These are phyloP conservation scores for Stenocarpella maydis DNA, from an alignment of 2,329 filamentous ascomycete species.

Conservation along the genomic window DNA sequence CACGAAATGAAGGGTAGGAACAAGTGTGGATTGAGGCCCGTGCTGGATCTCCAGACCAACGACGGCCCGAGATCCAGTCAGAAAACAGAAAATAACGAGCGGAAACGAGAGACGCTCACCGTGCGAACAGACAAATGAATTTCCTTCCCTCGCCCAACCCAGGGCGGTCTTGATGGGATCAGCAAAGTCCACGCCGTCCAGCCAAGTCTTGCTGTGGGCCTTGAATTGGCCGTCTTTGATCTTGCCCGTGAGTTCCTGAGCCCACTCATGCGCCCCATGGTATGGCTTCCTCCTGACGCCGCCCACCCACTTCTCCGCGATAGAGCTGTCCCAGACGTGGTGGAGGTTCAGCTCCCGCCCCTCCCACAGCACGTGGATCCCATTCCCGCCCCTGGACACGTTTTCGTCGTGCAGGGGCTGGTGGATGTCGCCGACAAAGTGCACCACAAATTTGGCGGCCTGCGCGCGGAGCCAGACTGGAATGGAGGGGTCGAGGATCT, in stretches of 20 bases:
- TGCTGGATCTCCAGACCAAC: background rate
- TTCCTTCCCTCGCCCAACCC: constrained; percentile 70
- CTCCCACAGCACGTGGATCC: constrained; percentile 70
- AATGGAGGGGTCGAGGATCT: constrained; percentile 57
- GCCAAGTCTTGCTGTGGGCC: constrained; percentile 60
- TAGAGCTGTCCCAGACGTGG: constrained; percentile 76
- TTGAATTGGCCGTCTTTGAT: constrained; percentile 66
- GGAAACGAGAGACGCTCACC: constrained; percentile 51
- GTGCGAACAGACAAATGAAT: constrained; percentile 68
- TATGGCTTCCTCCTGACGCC: constrained; percentile 60
- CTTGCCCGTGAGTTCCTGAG: constrained; percentile 60
- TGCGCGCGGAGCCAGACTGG: constrained; percentile 58
- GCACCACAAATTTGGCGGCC: constrained; percentile 71
- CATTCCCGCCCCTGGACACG: constrained; percentile 71
- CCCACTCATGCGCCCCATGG: constrained; percentile 62
- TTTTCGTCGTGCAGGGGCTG: constrained; percentile 74
- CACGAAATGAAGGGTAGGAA: background rate
- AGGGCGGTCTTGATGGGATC: constrained; percentile 65
- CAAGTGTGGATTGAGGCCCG: background rate
- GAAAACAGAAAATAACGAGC: background rate
- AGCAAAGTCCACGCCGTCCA: constrained; percentile 62
- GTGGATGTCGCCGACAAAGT: constrained; percentile 76
- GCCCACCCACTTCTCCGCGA: constrained; percentile 70
- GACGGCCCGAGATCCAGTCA: background rate
- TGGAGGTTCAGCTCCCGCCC: constrained; percentile 70